Base-by-base conservation (phyloP, 2,329 filamentous ascomycete genomes). In the Clarireedia monteithiana region DNA sequence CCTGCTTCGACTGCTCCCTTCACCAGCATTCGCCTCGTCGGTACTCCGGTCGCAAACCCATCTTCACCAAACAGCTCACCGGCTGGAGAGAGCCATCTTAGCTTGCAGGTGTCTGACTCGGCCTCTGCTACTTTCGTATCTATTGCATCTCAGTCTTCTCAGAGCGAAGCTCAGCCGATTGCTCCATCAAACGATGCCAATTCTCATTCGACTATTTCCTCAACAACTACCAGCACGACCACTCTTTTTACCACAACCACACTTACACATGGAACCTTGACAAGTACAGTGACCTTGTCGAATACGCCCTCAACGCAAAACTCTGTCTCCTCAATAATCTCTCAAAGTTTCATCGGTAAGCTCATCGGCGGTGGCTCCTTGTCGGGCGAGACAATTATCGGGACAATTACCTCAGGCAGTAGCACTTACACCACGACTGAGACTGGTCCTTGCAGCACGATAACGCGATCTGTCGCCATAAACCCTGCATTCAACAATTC, bases 351-450 rank as follows among this genome's bases (percentile, higher is more conserved):
- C 15, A 40, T 54, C n/a, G 52, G 45, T 17, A 54, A 54, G 27
- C 14, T 49, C 40, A 30, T 45, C 10, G 6, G 12, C 1, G 40
- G 27, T 48, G 30, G 15, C 15, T n/a, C 24, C 2, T 6, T 6
- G 15, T 15, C 17, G 15, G n/a, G 20, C 30, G 30, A 15, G 14
- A 14, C n/a, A 5, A 42, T 24, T 2, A 54, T 17, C 10, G 52
- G 49, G n/a, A 54, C 24, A 3, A 39, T 54, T 17, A 54, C 52
- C 24, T 49, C 52, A 20, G 45, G 52, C 20, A 34, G 45, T 27
- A 48, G 52, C 20, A 54, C 34, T 4, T 54, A 45, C 44, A 49
- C 45, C 12, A 54, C 45, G n/a, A 54, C 52, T 5, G 52, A 54
- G 17, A 54, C 36, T 12, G 52, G 30, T 7, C 44, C 52, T 27